Evolutionary conservation across 495 filamentous ascomycete genomes (phyloP).

Genomic region (Poronia punctata): DNA sequence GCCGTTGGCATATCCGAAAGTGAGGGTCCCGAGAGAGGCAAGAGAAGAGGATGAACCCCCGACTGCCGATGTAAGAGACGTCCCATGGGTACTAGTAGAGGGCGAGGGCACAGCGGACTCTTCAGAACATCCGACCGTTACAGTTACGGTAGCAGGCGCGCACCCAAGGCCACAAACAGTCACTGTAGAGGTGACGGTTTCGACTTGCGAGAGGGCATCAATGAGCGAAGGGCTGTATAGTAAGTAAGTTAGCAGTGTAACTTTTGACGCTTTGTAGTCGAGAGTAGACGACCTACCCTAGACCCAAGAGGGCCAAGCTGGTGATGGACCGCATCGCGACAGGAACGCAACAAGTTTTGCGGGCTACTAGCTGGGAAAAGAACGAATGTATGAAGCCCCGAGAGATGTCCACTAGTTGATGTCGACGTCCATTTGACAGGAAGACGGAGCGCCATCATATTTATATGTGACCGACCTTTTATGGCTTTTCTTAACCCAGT

Average conservation of each 20-base stretch:
- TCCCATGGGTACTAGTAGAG: not conserved
- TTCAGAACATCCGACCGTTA: constrained; percentile 15
- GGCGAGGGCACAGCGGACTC: constrained; percentile 3
- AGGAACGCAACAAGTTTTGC: constrained; percentile 9
- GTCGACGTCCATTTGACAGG: too few relatives aligned
- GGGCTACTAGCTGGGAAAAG: not conserved
- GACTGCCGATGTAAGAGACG: constrained; percentile 12
- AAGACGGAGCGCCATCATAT: too few relatives aligned
- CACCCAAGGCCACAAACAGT: constrained; percentile 20
- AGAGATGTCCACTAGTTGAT: too few relatives aligned
- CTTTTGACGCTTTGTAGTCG: not conserved
- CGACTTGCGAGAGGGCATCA: constrained; percentile 9
- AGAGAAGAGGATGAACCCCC: constrained; percentile 6
- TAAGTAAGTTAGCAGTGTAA: constrained; percentile 10
- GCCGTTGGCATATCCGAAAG: constrained; percentile 1
- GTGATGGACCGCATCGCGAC: constrained; percentile 14
- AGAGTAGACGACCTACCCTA: constrained; percentile 12
- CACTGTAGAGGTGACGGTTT: constrained; percentile 20
- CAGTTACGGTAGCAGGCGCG: constrained; percentile 22
- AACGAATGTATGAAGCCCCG: constrained; percentile 19
- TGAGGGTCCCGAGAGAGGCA: constrained; percentile 9
- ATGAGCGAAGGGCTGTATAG: constrained; percentile 12
- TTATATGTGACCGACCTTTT: too few relatives aligned
- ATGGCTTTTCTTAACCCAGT: too few relatives aligned
- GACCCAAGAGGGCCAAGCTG: constrained; percentile 17